Percentiles rank a stretch among this genome's conserved stretches.
These are phyloP conservation scores for Linum tenue DNA, from an alignment of 345 rosid species.

Conservation along the genomic window DNA sequence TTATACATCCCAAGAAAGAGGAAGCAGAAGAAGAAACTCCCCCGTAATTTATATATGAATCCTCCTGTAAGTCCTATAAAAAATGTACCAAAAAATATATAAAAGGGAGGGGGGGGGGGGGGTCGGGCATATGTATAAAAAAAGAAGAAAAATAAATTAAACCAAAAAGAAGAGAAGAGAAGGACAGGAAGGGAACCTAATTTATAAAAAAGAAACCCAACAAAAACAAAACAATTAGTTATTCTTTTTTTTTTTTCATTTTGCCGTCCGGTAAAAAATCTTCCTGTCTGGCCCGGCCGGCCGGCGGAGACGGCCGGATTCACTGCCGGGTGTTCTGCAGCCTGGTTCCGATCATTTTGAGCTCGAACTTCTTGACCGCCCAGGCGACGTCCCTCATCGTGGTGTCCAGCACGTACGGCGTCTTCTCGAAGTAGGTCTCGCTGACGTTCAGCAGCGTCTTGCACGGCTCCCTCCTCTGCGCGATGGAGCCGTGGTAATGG, in stretches of 20 bases:
- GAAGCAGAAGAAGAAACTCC: background rate
- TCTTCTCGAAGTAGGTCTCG: background rate
- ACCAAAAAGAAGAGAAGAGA: too few species aligned
- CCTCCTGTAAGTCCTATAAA: too few species aligned
- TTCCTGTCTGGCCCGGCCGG: too few species aligned
- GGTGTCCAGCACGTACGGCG: constrained; percentile 2
- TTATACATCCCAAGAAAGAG: background rate
- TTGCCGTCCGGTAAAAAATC: too few species aligned
- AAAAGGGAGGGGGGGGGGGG: too few species aligned
- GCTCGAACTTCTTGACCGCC: constrained; percentile 3
- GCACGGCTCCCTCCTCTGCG: constrained; percentile 54
- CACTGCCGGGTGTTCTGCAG: constrained; percentile 2
- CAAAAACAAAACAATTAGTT: too few species aligned
- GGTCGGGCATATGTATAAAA: too few species aligned
- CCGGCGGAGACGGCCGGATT: background rate
- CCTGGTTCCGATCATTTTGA: background rate
- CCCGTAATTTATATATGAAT: background rate
- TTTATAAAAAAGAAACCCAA: too few species aligned
- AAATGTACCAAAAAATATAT: too few species aligned
- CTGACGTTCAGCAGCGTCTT: constrained; percentile 29
- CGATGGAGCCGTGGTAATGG: constrained; percentile 70
- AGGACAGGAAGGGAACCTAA: too few species aligned
- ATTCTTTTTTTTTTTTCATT: too few species aligned
- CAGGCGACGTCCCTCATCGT: constrained; percentile 4
- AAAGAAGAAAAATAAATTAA: too few species aligned